Percentiles rank a stretch among this genome's conserved stretches.
Conservation (phyloP, 192 early-diverging fungal genomes). For the Coemansia sp. region DNA sequence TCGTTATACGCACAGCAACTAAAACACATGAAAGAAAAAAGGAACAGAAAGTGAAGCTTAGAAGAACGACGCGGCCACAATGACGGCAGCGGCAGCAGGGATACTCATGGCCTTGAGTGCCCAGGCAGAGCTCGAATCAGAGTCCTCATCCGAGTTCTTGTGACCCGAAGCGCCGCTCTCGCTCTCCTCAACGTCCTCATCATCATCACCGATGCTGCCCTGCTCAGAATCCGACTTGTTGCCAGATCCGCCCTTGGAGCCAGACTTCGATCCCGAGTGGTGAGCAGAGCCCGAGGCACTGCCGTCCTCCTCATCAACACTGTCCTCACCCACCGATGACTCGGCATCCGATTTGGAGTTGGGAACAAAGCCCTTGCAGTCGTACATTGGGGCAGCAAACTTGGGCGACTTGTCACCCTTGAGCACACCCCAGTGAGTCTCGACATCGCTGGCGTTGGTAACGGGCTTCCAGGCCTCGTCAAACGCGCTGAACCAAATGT, state of each 20-base stretch:
- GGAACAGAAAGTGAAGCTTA: not conserved
- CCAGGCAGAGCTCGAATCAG: constrained; percentile 13
- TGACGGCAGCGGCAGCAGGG: constrained; percentile 15
- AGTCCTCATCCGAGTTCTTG: not conserved
- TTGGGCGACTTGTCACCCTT: constrained; percentile 49
- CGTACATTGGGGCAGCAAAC: constrained; percentile 39
- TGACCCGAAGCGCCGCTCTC: not conserved
- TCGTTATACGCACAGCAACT: not conserved
- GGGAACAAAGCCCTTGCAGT: constrained; percentile 47
- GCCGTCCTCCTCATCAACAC: not conserved
- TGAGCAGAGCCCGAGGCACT: not conserved
- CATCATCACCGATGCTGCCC: constrained; percentile 3
- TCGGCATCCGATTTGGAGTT: constrained; percentile 10
- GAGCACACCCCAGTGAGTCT: constrained; percentile 51
- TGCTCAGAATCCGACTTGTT: not conserved
- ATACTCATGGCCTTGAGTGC: not conserved
- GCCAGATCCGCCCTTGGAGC: not conserved
- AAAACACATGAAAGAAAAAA: not conserved
- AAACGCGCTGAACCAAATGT: constrained; percentile 66
- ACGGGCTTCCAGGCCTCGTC: constrained; percentile 66
- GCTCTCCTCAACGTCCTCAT: not conserved
- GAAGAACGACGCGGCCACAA: constrained; percentile 17
- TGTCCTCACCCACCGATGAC: constrained; percentile 1
- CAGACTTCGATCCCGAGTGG: not conserved
- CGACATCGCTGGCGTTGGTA: constrained; percentile 51